Base-by-base conservation (phyloP, 352 stramenopile genomes). In the Phytophthora pini region DNA sequence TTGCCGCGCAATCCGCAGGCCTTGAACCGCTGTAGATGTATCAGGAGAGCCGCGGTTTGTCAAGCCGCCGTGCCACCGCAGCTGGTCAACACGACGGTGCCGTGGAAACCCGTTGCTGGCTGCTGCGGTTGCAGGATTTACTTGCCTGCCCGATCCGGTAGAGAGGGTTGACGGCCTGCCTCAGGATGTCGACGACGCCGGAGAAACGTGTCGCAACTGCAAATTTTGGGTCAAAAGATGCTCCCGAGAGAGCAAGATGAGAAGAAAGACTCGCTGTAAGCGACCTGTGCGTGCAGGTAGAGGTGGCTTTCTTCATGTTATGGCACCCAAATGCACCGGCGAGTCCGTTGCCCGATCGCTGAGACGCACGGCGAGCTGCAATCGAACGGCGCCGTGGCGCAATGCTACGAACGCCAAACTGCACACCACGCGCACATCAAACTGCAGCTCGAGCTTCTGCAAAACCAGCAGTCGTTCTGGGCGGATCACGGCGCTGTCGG, bases 381-480 rank as follows among this genome's bases (percentile, higher is more conserved):
- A 68, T 50, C 43, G 43, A 68, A 56, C 60, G 50, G 44, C 38
- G 8, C 4, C 26, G n/a, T 5, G 17, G 24, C 41, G 17, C 52
- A 68, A 68, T 68, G 60, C 44, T 52, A 44, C 60, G 60, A 61
- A 38, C 60, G 43, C 15, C 52, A 62, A 68, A 51, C 31, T 36
- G 31, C 31, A 56, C 49, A 57, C 26, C 17, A 40, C 15, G n/a
- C 24, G 17, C 36, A 55, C 43, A 62, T 10, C 44, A 56, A 49
- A 41, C 15, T 48, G 20, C 9, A 17, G 17, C 2, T 20, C 54
- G 27, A 34, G 36, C 40, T 63, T 36, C 45, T 8, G 15, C 31
- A 12, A 50, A 63, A 43, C 24, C 56, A 49, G 46, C 57, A 47
- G 57, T 22, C 47, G 57, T 50, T 53, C 31, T 27, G 49, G 34